Conservation (phyloP, 2,329 filamentous ascomycete species). For the Colletotrichum sp. region DNA sequence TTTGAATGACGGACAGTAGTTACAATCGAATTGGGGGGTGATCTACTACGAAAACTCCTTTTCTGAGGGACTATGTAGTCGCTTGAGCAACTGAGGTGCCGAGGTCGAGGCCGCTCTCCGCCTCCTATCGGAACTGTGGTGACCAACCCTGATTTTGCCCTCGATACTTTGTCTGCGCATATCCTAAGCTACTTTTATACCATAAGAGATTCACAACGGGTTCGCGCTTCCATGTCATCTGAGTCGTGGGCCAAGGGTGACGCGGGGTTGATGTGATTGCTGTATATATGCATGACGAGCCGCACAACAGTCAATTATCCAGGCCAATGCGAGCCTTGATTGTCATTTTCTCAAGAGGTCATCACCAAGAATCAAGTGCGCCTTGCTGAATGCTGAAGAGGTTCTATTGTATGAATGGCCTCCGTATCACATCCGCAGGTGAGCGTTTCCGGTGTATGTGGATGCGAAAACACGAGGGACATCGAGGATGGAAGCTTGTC, state of each 20-base stretch:
- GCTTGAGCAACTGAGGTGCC: neutral
- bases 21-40: too few relatives aligned
- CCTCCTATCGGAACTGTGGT: neutral
- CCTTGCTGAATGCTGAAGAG: neutral
- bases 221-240: neutral
- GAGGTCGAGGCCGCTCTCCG: neutral
- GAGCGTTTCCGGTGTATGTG: neutral
- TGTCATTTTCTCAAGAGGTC: too few relatives aligned
- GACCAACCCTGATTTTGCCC: neutral
- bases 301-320: rapidly evolving
- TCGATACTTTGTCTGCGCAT: neutral
- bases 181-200: rapidly evolving
- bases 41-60: too few relatives aligned
- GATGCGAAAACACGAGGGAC: neutral
- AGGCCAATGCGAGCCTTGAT: too few relatives aligned
- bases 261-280: neutral
- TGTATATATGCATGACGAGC: neutral
- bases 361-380: neutral
- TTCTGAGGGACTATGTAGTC: too few relatives aligned
- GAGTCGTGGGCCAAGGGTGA: neutral
- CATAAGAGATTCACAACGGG: rapidly evolving
- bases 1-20: too few relatives aligned
- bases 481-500: neutral
- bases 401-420: rapidly evolving
- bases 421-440: neutral